These are phyloP conservation scores for Exophiala sp. DNA, from an alignment of 2,329 filamentous ascomycete genomes.

Conservation along the genomic window DNA sequence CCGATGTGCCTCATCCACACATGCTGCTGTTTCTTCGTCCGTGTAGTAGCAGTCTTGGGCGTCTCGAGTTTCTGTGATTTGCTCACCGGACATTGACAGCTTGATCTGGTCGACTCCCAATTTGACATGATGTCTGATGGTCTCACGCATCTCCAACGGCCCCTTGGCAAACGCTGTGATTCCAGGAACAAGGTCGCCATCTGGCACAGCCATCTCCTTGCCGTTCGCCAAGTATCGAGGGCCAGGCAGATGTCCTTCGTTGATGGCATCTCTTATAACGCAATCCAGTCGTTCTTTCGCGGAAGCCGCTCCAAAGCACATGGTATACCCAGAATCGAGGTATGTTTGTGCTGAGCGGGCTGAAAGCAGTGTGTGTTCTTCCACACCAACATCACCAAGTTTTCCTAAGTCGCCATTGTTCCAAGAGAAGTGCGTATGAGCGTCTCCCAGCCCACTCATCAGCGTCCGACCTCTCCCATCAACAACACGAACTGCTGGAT, in stretches of 20 bases:
- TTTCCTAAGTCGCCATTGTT: conserved; percentile 43
- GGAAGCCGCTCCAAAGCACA: conserved; percentile 49
- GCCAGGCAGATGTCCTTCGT: conserved; percentile 47
- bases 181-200: conserved; percentile 44
- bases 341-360: conserved; percentile 44
- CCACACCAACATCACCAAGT: conserved; percentile 43
- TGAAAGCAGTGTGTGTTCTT: conserved; percentile 49
- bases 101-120: conserved; percentile 44
- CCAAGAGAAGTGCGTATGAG: conserved; percentile 51
- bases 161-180: conserved; percentile 45
- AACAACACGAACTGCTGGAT: conserved; percentile 37
- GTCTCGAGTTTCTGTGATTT: conserved; percentile 28
- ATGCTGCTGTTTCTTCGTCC: conserved; percentile 46
- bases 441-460: conserved; percentile 50
- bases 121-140: conserved; percentile 35
- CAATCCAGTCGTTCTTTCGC: conserved; percentile 47
- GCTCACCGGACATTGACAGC: conserved; percentile 42
- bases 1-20: conserved; percentile 46
- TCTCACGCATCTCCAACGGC: conserved; percentile 38
- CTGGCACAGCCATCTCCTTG: conserved; percentile 47
- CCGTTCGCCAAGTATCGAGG: conserved; percentile 49
- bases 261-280: conserved; percentile 50
- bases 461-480: conserved; percentile 44
- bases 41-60: conserved; percentile 48
- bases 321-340: conserved; percentile 51